Conservation (phyloP, 169 alveolate genomes). For the Cryptosporidium parvum region DNA sequence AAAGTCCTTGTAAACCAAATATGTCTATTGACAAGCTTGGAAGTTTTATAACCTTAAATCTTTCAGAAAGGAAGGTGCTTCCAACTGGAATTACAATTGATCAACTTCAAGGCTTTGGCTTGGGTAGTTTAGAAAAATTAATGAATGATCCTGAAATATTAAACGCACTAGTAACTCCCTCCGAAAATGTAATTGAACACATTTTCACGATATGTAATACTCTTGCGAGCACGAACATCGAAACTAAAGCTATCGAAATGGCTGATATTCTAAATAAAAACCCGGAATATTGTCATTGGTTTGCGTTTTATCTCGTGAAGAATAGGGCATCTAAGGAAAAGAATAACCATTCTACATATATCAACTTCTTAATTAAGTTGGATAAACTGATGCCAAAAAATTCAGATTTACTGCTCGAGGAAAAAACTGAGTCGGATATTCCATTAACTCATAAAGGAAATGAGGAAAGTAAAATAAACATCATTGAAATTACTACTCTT, state of each 20-base stretch:
- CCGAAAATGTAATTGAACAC: slow-evolving; percentile 53
- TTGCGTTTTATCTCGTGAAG: slow-evolving; percentile 89
- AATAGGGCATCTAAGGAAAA: slow-evolving; percentile 91
- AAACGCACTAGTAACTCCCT: not conserved
- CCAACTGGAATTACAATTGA: slow-evolving; percentile 59
- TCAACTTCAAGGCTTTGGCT: slow-evolving; percentile 81
- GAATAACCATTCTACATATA: slow-evolving; percentile 89
- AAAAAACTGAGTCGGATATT: not conserved
- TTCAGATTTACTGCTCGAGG: not conserved
- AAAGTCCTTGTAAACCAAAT: not conserved
- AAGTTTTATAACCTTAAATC: slow-evolving; percentile 12
- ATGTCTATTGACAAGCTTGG: not conserved
- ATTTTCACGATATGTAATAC: slow-evolving; percentile 67
- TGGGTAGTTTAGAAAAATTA: slow-evolving; percentile 80
- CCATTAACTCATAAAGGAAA: slow-evolving; percentile 75
- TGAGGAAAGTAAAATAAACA: slow-evolving; percentile 80
- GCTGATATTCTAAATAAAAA: slow-evolving; percentile 79
- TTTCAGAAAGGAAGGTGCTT: slow-evolving; percentile 14
- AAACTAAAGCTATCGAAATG: slow-evolving; percentile 82
- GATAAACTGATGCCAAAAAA: slow-evolving; percentile 80
- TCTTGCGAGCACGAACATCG: slow-evolving; percentile 68
- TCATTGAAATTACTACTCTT: slow-evolving; percentile 33
- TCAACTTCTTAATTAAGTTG: slow-evolving; percentile 85
- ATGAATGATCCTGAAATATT: slow-evolving; percentile 78
- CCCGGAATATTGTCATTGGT: slow-evolving; percentile 88